A percentile compares a stretch with the other conserved stretches of the same genome.
phyloP scores from a whole-genome alignment of 768 basidiomycete species.

The Panaeolus cyanescens region DNA sequence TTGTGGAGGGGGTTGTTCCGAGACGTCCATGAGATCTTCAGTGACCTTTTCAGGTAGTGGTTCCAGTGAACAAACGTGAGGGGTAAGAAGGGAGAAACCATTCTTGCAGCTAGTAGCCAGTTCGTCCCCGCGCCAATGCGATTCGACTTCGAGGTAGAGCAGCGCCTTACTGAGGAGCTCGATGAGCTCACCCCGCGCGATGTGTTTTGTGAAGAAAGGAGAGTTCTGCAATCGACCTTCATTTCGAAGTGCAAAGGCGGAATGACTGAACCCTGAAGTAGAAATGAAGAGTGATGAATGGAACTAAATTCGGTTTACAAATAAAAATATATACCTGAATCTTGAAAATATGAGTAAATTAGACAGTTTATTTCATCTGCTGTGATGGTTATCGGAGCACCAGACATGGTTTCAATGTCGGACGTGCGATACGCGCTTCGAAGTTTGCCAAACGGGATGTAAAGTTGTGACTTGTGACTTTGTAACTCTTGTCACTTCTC shows the following conservation, averaged over 20 bases:
- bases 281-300: slow-evolving; percentile 12
- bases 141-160: slow-evolving; percentile 81
- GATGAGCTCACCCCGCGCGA: slow-evolving; percentile 79
- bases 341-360: slow-evolving; percentile 81
- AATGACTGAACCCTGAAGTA: slow-evolving; percentile 70
- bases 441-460: slow-evolving; percentile 17
- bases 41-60: slow-evolving; percentile 27
- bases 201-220: slow-evolving; percentile 67
- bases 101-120: slow-evolving; percentile 67
- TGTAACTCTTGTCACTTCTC: slow-evolving; percentile 8
- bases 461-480: slow-evolving; percentile 14
- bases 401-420: slow-evolving; percentile 30
- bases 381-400: slow-evolving; percentile 60
- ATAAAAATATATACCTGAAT: slow-evolving; percentile 57
- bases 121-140: slow-evolving; percentile 72
- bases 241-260: slow-evolving; percentile 78
- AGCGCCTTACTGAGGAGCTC: slow-evolving; percentile 81
- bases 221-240: slow-evolving; percentile 75
- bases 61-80: slow-evolving; percentile 68
- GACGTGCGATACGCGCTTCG: slow-evolving; percentile 15
- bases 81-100: slow-evolving; percentile 74
- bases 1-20: background rate
- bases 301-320: slow-evolving; percentile 6
- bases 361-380: slow-evolving; percentile 87
- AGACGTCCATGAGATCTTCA: slow-evolving; percentile 19